Evolutionary conservation across 805 yeast genomes (phyloP).

Genomic region (Suhomyces vadensis): DNA sequence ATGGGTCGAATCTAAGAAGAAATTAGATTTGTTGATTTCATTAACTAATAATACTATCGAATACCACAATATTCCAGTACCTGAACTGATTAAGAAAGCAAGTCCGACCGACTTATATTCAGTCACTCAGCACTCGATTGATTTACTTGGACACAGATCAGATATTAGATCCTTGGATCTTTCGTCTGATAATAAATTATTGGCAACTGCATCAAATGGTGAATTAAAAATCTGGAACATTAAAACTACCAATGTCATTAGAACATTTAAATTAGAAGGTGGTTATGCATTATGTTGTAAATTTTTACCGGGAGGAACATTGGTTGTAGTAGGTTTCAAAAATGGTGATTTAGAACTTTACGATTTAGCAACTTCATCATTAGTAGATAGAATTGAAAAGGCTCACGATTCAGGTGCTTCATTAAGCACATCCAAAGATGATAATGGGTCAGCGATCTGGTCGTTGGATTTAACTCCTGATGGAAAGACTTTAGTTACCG

Average conservation of each 20-base stretch:
- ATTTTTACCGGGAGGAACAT: constrained; percentile 88
- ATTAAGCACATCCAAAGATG: constrained; percentile 16
- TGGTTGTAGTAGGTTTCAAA: constrained; percentile 86
- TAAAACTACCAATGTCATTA: constrained; percentile 67
- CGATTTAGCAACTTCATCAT: constrained; percentile 80
- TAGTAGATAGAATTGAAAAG: constrained; percentile 62
- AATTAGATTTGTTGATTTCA: constrained; percentile 61
- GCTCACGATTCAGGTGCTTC: constrained; percentile 56
- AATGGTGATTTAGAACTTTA: constrained; percentile 81
- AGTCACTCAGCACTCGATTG: constrained; percentile 57
- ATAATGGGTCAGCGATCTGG: constrained; percentile 68
- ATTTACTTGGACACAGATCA: constrained; percentile 82
- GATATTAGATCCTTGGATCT: constrained; percentile 85
- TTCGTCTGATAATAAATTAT: constrained; percentile 73
- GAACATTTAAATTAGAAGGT: constrained; percentile 71
- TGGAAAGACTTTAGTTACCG: constrained; percentile 83
- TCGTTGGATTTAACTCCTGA: constrained; percentile 83
- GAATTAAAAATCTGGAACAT: constrained; percentile 86
- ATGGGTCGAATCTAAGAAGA: constrained; percentile 57
- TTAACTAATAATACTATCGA: constrained; percentile 76
- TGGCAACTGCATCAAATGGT: constrained; percentile 92
- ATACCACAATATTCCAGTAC: constrained; percentile 56
- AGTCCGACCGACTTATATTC: constrained; percentile 43
- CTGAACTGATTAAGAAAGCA: constrained; percentile 57
- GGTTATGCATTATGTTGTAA: constrained; percentile 82